Base-by-base conservation (phyloP, 441 rosid species). In the Jatropha podagrica region DNA sequence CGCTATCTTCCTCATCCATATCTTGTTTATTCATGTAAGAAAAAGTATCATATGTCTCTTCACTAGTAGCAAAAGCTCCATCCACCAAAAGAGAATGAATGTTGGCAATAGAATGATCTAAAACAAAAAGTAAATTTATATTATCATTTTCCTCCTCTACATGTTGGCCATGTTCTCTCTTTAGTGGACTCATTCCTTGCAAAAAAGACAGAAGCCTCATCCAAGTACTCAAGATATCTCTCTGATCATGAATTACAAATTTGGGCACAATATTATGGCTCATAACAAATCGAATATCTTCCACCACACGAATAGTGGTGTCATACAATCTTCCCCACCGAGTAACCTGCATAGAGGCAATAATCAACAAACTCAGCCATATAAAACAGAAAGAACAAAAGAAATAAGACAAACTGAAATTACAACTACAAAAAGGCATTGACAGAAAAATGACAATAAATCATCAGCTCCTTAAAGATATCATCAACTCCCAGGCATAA, bases 141-240 rank as follows among this genome's bases (percentile, higher is more conserved):
- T 83, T 75, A 32, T 90, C 98, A 79, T 83, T 84, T 80, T 94
- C 98, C 74, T 91, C 98, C 48, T 92, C 98, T 49, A 88, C 66
- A 80, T 76, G 91, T 79, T 81, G 81, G 75, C 95, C 97, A 58
- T 90, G 88, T 83, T 96, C 99, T 88, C 98, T 90, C 89, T 90
- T 96, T 60, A 88, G 78, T 75, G 97, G 94, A 80, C 87, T 80
- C 90, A 94, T 87, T 76, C 98, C 99, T 83, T 96, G 99, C 80
- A 92, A 86, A 85, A 85, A 94, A 81, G 90, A 79, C 84, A 96
- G 85, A 79, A 96, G 92, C 79, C 73, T 84, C 88, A 96, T 85
- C 98, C 99, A 94, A 74, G 91, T 84, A 85, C 85, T 86, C 73
- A 89, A 79, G 65, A 91, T 84, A 77, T 88, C 94, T 78, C 75